Base-by-base conservation (phyloP, 345 rosid genomes). In the Salix udensis region DNA sequence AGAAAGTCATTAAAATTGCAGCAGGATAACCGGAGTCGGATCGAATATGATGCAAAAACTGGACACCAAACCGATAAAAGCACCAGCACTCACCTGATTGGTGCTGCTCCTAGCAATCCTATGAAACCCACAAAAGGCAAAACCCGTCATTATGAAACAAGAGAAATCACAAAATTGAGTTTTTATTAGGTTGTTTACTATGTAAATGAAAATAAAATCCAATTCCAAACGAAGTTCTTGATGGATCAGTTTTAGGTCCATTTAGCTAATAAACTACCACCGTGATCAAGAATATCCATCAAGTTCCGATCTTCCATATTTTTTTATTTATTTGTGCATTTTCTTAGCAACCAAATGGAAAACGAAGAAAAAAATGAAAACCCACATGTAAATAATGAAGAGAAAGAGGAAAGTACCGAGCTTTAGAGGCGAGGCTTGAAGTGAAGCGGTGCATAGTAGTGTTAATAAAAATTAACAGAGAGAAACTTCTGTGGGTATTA, bases 371-470 rank as follows among this genome's bases (percentile, higher is more conserved):
- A 31, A 21, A 65, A 52, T 6, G 1, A 26, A 40, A 73, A 66
- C 67, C 73, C 62, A 28, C 12, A 48, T 23, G 2, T n/a, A 9
- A 71, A 18, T 4, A 16, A 18, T n/a, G 13, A 18, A 52, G 30
- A 19, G 53, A 7, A 50, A 18, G 60, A 9, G 30, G 50, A 40
- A 53, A 31, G 19, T 26, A 78, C 96, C 93, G 84, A 37, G 92
- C 87, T 80, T 88, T 91, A 70, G 89, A 85, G 69, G 88, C 91
- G 81, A 91, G 87, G 74, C 81, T 82, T 36, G 97, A 82, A 76
- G 87, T 92, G 68, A 85, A 85, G 39, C 97, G 94, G 76, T 90
- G 85, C 97, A 90, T 90, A 70, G 55, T 75, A 60, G 26, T 13
- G 11, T 26, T n/a, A 23, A 12, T 40, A 40, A 0, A 62, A 48